These are phyloP conservation scores for Pisolithus albus DNA, from an alignment of 768 basidiomycete species.

Conservation along the genomic window DNA sequence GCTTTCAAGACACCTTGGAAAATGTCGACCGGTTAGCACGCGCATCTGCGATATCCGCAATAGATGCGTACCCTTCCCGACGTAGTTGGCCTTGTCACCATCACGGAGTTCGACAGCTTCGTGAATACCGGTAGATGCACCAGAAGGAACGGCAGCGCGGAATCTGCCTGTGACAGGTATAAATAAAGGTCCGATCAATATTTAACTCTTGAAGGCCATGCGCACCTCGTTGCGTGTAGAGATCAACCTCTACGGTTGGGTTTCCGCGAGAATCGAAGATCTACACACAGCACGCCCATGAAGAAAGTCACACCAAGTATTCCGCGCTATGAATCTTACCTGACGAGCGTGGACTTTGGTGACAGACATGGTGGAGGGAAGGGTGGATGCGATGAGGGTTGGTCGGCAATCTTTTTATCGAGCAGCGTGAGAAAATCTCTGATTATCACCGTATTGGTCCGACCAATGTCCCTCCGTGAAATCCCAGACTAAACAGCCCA, in stretches of 20 bases:
- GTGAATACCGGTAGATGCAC: conserved; percentile 96
- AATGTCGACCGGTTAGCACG: not conserved
- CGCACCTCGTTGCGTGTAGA: conserved; percentile 81
- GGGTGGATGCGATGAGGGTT: conserved; percentile 13
- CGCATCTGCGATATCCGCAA: not conserved
- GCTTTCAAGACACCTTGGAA: conserved; percentile 83
- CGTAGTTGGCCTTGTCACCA: conserved; percentile 84
- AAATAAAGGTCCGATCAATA: conserved; percentile 7
- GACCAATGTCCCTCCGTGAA: not conserved
- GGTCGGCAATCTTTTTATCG: conserved; percentile 19
- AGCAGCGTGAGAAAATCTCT: conserved; percentile 26
- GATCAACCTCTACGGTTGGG: conserved; percentile 93
- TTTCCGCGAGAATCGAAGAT: conserved; percentile 99
- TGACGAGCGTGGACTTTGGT: conserved; percentile 89
- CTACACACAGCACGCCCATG: conserved; percentile 34
- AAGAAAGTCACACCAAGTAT: not conserved
- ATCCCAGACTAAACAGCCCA: not conserved
- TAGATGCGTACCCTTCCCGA: conserved; percentile 78
- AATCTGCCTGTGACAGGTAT: conserved; percentile 59
- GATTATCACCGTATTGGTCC: conserved; percentile 27
- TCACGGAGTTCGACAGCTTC: conserved; percentile 99
- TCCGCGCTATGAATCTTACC: conserved; percentile 37
- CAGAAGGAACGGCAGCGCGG: conserved; percentile 94
- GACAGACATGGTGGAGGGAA: conserved; percentile 68
- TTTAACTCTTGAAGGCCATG: not conserved